A percentile compares a stretch with the other conserved stretches of the same genome.
Evolutionary conservation across 768 basidiomycete species (phyloP).

Genomic region (Aureoboletus auriporus): DNA sequence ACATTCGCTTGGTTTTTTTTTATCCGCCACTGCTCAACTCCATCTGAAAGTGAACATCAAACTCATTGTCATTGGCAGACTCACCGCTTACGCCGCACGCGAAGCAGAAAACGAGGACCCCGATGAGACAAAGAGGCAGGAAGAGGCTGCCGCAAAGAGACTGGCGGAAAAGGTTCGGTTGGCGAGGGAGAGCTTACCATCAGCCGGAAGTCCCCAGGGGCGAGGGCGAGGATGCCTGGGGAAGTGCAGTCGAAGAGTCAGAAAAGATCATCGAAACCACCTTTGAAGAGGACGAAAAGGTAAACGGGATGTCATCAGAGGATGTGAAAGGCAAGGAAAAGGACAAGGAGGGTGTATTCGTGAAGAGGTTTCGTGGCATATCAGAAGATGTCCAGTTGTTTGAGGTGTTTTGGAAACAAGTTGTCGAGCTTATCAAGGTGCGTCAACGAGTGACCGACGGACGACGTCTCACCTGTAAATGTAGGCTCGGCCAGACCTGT

Average conservation of each 20-base stretch:
- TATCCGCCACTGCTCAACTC: constrained; percentile 91
- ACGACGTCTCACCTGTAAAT: constrained; percentile 1
- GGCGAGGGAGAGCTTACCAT: constrained; percentile 61
- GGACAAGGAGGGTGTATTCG: constrained; percentile 51
- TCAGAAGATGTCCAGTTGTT: constrained; percentile 94
- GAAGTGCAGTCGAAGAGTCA: constrained; percentile 17
- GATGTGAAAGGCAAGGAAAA: constrained; percentile 49
- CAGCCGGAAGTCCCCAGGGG: constrained; percentile 20
- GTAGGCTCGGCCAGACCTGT: constrained; percentile 93
- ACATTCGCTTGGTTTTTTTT: constrained; percentile 92
- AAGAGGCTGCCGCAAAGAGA: constrained; percentile 87
- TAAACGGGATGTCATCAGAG: constrained; percentile 21
- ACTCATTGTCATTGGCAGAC: constrained; percentile 92
- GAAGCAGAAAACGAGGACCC: constrained; percentile 97
- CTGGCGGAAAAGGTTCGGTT: constrained; percentile 82
- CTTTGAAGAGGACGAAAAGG: background rate
- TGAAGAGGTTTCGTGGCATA: constrained; percentile 89
- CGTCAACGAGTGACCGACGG: constrained; percentile 13
- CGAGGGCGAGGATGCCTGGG: constrained; percentile 27
- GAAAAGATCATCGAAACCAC: constrained; percentile 13
- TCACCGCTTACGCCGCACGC: constrained; percentile 93
- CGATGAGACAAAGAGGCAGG: constrained; percentile 88
- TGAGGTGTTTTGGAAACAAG: constrained; percentile 98
- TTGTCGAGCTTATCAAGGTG: constrained; percentile 96
- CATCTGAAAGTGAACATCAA: constrained; percentile 99